A percentile compares a stretch with the other conserved stretches of the same genome.
These are phyloP conservation scores for Anthracocystis walkeri DNA, from an alignment of 1,284 basidiomycete species.

Conservation along the genomic window DNA sequence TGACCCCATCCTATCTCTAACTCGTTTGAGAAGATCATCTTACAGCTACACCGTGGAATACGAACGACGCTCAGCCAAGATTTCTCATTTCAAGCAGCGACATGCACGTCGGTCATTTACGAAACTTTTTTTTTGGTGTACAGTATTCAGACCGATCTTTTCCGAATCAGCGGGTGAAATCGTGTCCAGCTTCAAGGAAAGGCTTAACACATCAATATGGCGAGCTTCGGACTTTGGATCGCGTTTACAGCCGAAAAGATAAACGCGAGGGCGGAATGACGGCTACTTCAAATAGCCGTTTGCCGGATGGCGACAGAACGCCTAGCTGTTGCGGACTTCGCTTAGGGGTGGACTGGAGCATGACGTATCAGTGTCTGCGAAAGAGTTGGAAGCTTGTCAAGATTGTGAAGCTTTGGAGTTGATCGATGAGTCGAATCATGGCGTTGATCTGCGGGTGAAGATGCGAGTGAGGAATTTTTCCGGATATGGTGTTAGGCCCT, in stretches of 20 bases:
- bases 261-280: not conserved
- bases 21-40: not conserved
- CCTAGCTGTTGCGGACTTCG: not conserved
- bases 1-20: too few species aligned
- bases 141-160: conserved; percentile 6
- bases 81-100: not conserved
- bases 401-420: too few species aligned
- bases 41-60: not conserved
- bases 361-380: conserved; percentile 3
- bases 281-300: not conserved
- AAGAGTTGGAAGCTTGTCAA: too few species aligned
- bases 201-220: not conserved
- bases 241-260: conserved; percentile 6
- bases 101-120: conserved; percentile 19
- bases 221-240: not conserved
- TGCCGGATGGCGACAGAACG: not conserved
- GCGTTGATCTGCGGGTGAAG: too few species aligned
- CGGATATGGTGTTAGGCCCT: too few species aligned
- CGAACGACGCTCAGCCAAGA: not conserved
- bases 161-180: conserved; percentile 5
- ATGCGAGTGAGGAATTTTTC: too few species aligned
- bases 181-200: not conserved
- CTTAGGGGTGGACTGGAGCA: not conserved
- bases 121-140: conserved; percentile 22
- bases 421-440: too few species aligned